A percentile compares a stretch with the other conserved stretches of the same genome.
Conservation (phyloP, 768 basidiomycete genomes). For the Lactarius deliciosus region DNA sequence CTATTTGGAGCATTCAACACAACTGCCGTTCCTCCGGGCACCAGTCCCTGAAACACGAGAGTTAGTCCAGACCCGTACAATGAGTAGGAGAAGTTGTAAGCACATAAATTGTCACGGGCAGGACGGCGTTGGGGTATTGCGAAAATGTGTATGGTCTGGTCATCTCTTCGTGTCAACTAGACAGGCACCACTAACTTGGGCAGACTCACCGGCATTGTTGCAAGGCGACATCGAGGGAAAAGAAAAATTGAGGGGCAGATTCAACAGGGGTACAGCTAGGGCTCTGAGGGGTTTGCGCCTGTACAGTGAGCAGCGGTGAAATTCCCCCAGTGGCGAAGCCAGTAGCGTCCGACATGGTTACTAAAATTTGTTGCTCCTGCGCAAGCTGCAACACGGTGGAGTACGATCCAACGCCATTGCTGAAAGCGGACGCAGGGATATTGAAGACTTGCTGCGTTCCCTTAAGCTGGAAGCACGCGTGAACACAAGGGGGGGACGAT, state of each 20-base stretch:
- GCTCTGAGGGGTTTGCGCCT: conserved; percentile 40
- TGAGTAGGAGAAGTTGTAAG: conserved; percentile 27
- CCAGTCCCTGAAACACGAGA: conserved; percentile 47
- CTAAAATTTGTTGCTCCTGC: conserved; percentile 43
- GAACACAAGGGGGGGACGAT: not conserved
- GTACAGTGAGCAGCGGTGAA: conserved; percentile 50
- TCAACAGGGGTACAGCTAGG: conserved; percentile 49
- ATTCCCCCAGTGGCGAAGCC: conserved; percentile 69
- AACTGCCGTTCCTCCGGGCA: conserved; percentile 60
- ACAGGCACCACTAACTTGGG: not conserved
- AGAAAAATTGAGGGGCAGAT: conserved; percentile 48
- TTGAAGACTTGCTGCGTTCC: conserved; percentile 51
- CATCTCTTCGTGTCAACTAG: not conserved
- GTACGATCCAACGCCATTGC: conserved; percentile 54
- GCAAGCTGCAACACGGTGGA: conserved; percentile 45
- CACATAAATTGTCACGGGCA: conserved; percentile 58
- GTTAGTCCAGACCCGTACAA: conserved; percentile 15
- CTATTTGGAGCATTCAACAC: conserved; percentile 44
- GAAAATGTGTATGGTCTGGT: conserved; percentile 29
- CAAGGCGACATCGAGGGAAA: conserved; percentile 51
- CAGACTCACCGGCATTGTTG: conserved; percentile 58
- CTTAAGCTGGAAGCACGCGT: conserved; percentile 3
- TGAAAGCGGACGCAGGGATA: conserved; percentile 56
- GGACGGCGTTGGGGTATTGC: conserved; percentile 44
- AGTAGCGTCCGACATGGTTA: conserved; percentile 70